These are phyloP conservation scores for Erythrophleum ivorense DNA, from an alignment of 331 rosid species.

Conservation along the genomic window DNA sequence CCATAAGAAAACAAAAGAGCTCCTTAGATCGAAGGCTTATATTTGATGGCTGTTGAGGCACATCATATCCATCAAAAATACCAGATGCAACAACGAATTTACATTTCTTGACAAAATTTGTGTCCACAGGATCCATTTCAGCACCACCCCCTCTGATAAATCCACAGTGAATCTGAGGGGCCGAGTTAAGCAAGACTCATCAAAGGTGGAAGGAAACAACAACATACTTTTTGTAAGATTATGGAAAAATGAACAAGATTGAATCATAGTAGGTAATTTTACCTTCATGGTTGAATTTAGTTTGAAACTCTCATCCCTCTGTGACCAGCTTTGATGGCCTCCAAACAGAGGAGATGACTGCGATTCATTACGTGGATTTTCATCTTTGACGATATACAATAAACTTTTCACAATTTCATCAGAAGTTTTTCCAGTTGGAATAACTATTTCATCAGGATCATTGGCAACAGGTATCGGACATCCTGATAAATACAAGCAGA, in stretches of 20 bases:
- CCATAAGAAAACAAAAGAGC: conserved; percentile 97
- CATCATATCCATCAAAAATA: conserved; percentile 92
- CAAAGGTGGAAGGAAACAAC: conserved; percentile 3
- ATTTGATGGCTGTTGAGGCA: conserved; percentile 91
- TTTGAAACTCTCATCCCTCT: conserved; percentile 82
- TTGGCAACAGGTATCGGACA: conserved; percentile 76
- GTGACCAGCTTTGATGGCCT: conserved; percentile 82
- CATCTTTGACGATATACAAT: conserved; percentile 60
- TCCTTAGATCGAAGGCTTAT: conserved; percentile 74
- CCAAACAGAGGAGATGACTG: conserved; percentile 78
- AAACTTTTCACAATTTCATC: conserved; percentile 67
- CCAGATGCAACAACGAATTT: conserved; percentile 96
- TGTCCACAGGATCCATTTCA: conserved; percentile 72
- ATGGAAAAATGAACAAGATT: conserved; percentile 28
- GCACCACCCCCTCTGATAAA: conserved; percentile 85
- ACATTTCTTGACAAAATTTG: conserved; percentile 79
- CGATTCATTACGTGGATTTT: conserved; percentile 45
- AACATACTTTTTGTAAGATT: conserved; percentile 13
- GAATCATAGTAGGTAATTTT: conserved; percentile 30
- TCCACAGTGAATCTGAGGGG: conserved; percentile 89
- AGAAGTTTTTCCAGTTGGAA: conserved; percentile 75
- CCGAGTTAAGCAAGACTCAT: conserved; percentile 36
- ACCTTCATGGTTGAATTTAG: conserved; percentile 86
- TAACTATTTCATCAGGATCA: conserved; percentile 71
- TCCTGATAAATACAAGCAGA: conserved; percentile 58